Base-by-base conservation (phyloP, 495 filamentous ascomycete species). In the Penicillium goetzii region DNA sequence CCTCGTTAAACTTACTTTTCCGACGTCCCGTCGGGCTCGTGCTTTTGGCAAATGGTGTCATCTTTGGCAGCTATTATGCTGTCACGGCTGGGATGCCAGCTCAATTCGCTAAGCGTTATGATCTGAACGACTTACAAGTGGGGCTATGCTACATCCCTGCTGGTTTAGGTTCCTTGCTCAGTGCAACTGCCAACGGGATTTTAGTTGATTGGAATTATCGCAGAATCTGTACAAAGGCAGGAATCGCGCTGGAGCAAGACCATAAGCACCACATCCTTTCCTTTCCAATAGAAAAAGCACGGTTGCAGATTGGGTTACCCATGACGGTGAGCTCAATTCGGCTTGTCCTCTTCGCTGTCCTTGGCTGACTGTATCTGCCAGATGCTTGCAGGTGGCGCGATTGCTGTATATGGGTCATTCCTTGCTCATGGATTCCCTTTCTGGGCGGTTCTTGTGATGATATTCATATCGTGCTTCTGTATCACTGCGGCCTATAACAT, bases 121-220 rank as follows among this genome's bases (percentile, higher is more conserved):
- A 60, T 9, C 71, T 79, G 3, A 60, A 72, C 23, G 75, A 78
- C 36, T 49, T 81, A 0, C 61, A 68, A 33, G 74, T 81, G 33
- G 78, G 80, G 2, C 64, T 80, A 9, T 61, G 71, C 43, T 80
- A 73, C 26, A 71, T 76, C 4, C 75, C 81, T 0, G 68, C 75
- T 5, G 77, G 75, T 0, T 21, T 74, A 0, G 77, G 93, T 47
- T 93, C 92, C 33, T 84, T 96, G 4, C 10, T 70, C 28, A 68
- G 93, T 89, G 71, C 91, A 85, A 68, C 89, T 89, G 68, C 91
- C 64, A 92, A 94, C 76, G 93, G 93, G 60, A 87, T 92, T 72
- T 47, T 83, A 2, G 67, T 86, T 2, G 81, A 85, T 61, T 81
- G 79, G 77, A 81, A 84, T 55, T 84, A 80, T 59, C 43, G 69